Evolutionary conservation across 257 asterid species (phyloP).

Genomic region (Lantana camara): DNA sequence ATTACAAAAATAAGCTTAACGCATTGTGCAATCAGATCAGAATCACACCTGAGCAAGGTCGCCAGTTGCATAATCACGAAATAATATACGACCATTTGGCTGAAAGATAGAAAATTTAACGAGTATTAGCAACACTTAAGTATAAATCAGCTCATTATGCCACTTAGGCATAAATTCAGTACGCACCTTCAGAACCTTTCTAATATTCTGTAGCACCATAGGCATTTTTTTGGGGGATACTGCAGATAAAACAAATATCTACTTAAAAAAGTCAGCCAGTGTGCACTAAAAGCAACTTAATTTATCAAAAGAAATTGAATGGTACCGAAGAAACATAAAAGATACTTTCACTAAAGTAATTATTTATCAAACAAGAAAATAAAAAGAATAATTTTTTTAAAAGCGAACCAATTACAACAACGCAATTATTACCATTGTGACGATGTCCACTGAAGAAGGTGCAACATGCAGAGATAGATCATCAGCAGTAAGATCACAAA

Average conservation of each 20-base stretch:
- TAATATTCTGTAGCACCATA: conserved; percentile 65
- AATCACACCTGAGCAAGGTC: conserved; percentile 95
- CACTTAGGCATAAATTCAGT: conserved; percentile 23
- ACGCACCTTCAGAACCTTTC: conserved; percentile 81
- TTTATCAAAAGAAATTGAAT: conserved; percentile 13
- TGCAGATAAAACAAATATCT: conserved; percentile 98
- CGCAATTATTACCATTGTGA: conserved; percentile 77
- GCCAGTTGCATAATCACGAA: conserved; percentile 97
- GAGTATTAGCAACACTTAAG: conserved; percentile 28
- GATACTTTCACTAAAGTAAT: background rate
- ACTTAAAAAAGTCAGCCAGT: conserved; percentile 63
- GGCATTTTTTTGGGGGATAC: conserved; percentile 97
- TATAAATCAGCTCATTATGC: background rate
- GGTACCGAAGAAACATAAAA: too few relatives aligned
- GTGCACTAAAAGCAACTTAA: conserved; percentile 24
- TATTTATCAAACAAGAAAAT: background rate
- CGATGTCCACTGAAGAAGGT: conserved; percentile 87
- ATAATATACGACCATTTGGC: conserved; percentile 81
- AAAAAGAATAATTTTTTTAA: background rate
- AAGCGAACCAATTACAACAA: conserved; percentile 23
- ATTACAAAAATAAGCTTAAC: background rate
- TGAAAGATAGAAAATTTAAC: conserved; percentile 37
- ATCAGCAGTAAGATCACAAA: conserved; percentile 79
- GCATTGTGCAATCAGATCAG: conserved; percentile 17
- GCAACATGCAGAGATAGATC: conserved; percentile 68